phyloP scores from a whole-genome alignment of 2,329 filamentous ascomycete species.

The Tolypocladium tundrense region DNA sequence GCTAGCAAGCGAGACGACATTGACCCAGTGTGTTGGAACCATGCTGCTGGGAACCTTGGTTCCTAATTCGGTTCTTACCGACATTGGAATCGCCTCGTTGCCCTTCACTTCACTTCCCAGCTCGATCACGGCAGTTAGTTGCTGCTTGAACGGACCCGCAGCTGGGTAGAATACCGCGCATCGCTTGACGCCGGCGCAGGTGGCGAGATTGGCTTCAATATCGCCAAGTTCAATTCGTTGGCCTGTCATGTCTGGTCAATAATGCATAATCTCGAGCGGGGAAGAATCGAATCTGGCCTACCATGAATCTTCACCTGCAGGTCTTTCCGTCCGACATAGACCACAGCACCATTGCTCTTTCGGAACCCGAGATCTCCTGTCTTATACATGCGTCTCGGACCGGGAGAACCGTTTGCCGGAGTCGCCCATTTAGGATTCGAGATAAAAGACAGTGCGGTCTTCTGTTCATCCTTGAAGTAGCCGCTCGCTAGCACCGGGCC shows the following conservation, averaged over 20 bases:
- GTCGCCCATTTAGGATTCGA: constrained; percentile 32
- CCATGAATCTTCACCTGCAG: constrained; percentile 43
- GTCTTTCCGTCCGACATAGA: constrained; percentile 42
- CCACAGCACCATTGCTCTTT: constrained; percentile 24
- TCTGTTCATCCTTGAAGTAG: constrained; percentile 11
- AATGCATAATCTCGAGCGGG: neutral
- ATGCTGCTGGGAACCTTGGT: constrained; percentile 1
- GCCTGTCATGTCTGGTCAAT: constrained; percentile 20
- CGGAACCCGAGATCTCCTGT: constrained; percentile 37
- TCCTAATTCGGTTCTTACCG: neutral
- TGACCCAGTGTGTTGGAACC: neutral
- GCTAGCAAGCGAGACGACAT: neutral
- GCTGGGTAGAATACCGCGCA: constrained; percentile 1
- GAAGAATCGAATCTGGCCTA: neutral
- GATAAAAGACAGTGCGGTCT: constrained; percentile 13
- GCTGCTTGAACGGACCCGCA: neutral
- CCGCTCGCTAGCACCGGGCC: constrained; percentile 12
- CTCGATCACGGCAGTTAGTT: neutral
- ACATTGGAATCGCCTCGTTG: neutral
- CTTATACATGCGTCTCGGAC: constrained; percentile 22
- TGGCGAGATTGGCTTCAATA: constrained; percentile 6
- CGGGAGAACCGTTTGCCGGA: neutral
- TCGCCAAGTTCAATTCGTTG: constrained; percentile 38
- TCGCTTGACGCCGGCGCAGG: neutral
- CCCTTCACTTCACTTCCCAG: neutral